Conservation (phyloP, 257 asterid genomes). For the Ehretia macrophylla region DNA sequence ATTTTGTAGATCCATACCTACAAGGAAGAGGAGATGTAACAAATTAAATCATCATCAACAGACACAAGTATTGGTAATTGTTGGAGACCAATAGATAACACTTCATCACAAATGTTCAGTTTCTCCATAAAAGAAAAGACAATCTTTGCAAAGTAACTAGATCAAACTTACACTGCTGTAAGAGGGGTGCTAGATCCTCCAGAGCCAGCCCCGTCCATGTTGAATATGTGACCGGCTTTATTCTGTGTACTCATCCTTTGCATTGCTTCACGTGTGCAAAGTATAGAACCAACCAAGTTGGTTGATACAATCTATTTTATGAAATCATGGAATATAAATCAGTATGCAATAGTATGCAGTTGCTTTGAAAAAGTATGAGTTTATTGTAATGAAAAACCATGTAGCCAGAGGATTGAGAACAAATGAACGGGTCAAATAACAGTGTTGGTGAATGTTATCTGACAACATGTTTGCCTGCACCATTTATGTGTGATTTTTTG, state of each 20-base stretch:
- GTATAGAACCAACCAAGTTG: slow-evolving; percentile 87
- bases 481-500: too few relatives aligned
- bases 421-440: too few relatives aligned
- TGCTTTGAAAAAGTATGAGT: not conserved
- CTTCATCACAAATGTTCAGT: too few relatives aligned
- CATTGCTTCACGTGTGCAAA: slow-evolving; percentile 95
- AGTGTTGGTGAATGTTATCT: too few relatives aligned
- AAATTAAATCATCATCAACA: slow-evolving; percentile 6
- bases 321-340: slow-evolving; percentile 11
- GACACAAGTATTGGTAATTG: not conserved
- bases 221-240: slow-evolving; percentile 86
- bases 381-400: too few relatives aligned
- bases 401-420: too few relatives aligned
- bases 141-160: not conserved
- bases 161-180: slow-evolving; percentile 80
- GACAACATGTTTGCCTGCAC: too few relatives aligned
- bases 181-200: slow-evolving; percentile 99
- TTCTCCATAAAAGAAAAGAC: too few relatives aligned
- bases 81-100: not conserved
- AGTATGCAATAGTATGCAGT: slow-evolving; percentile 2
- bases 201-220: slow-evolving; percentile 99
- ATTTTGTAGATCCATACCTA: slow-evolving; percentile 95
- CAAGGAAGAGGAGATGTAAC: slow-evolving; percentile 13
- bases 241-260: slow-evolving; percentile 53
- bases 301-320: slow-evolving; percentile 81